phyloP scores from a whole-genome alignment of 257 asterid species.

The Nicotiana attenuata region DNA sequence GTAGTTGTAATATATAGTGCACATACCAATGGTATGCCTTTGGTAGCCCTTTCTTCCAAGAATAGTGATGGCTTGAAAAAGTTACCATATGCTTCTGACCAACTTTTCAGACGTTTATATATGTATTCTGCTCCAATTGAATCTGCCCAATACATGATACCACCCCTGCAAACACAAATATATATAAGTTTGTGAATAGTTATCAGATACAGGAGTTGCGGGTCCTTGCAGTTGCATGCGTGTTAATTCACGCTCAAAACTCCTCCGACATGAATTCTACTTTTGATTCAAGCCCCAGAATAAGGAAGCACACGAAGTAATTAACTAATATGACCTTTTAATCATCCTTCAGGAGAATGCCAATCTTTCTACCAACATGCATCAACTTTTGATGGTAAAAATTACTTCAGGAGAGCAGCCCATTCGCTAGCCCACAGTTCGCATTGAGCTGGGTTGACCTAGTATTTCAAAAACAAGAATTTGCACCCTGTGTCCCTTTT shows the following conservation, averaged over 20 bases:
- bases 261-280: neutral
- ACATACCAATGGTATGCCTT: neutral
- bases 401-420: too few relatives aligned
- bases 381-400: too few relatives aligned
- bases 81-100: neutral
- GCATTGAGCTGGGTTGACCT: too few relatives aligned
- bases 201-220: neutral
- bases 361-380: too few relatives aligned
- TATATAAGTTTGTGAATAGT: neutral
- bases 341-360: too few relatives aligned
- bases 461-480: too few relatives aligned
- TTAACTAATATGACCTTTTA: too few relatives aligned
- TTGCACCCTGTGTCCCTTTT: too few relatives aligned
- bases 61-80: conserved; percentile 9
- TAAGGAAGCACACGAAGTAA: too few relatives aligned
- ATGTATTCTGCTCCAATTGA: conserved; percentile 10
- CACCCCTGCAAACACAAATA: neutral
- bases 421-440: too few relatives aligned
- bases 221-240: conserved; percentile 5
- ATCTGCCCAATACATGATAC: conserved; percentile 7
- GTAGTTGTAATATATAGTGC: too few relatives aligned
- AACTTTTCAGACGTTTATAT: neutral
- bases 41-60: conserved; percentile 7
- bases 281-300: neutral
- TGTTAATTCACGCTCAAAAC: conserved; percentile 7